Evolutionary conservation across 2,329 filamentous ascomycete species (phyloP).

Genomic region (Zymoseptoria passerinii): DNA sequence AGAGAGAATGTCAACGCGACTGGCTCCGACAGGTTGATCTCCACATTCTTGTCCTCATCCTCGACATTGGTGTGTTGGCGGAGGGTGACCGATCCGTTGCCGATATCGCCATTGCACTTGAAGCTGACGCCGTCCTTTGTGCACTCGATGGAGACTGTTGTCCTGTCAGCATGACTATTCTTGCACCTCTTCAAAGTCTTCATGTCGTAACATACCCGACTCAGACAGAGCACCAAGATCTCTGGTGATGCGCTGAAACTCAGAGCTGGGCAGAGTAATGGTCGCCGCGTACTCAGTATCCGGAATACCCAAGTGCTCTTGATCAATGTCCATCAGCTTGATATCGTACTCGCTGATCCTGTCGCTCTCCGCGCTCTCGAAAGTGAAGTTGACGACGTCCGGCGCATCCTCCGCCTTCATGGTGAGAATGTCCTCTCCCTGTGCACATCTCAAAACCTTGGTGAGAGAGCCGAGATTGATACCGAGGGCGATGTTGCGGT

Average conservation of each 20-base stretch:
- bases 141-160: constrained; percentile 82
- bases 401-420: constrained; percentile 96
- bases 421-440: constrained; percentile 89
- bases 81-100: constrained; percentile 86
- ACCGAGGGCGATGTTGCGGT: constrained; percentile 95
- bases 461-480: constrained; percentile 95
- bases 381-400: constrained; percentile 89
- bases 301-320: constrained; percentile 96
- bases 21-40: constrained; percentile 85
- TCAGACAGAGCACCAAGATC: constrained; percentile 90
- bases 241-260: constrained; percentile 92
- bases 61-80: constrained; percentile 83
- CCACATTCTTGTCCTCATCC: constrained; percentile 75
- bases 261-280: constrained; percentile 75
- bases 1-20: constrained; percentile 94
- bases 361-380: constrained; percentile 83
- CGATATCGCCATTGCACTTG: constrained; percentile 85
- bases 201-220: constrained; percentile 59
- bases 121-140: constrained; percentile 98
- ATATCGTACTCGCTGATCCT: constrained; percentile 97
- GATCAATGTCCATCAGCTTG: constrained; percentile 99
- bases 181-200: not conserved
- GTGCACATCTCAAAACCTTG: constrained; percentile 90
- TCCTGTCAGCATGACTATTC: not conserved
- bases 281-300: constrained; percentile 97